These are phyloP conservation scores for Fusarium lyarnte DNA, from an alignment of 2,329 filamentous ascomycete genomes.

Conservation along the genomic window DNA sequence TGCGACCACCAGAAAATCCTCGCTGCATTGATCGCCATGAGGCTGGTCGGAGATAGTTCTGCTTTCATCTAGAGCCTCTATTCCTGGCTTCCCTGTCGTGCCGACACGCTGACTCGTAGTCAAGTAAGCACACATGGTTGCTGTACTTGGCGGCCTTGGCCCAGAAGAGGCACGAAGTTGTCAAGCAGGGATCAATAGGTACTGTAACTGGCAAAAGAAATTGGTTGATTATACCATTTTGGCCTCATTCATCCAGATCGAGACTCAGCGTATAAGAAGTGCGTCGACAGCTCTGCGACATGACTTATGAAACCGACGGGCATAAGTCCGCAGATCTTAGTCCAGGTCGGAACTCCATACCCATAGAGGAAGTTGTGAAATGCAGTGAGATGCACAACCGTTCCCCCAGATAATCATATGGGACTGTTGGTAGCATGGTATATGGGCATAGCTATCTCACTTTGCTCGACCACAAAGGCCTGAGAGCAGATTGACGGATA, in stretches of 20 bases:
- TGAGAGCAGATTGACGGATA: neutral
- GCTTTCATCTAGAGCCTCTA: slow-evolving; percentile 36
- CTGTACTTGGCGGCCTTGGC: neutral
- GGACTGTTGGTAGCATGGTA: neutral
- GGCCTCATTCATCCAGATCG: slow-evolving; percentile 7
- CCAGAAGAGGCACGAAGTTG: slow-evolving; percentile 12
- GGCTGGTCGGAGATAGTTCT: slow-evolving; percentile 35
- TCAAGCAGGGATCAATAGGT: slow-evolving; percentile 13
- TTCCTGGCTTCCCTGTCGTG: slow-evolving; percentile 25
- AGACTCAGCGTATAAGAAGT: slow-evolving; percentile 18
- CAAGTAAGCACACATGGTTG: neutral
- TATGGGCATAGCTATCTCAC: slow-evolving; percentile 2
- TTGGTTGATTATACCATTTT: slow-evolving; percentile 8
- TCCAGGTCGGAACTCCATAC: neutral
- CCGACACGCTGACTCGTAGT: slow-evolving; percentile 38
- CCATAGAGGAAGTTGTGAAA: slow-evolving; percentile 8
- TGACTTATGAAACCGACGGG: neutral
- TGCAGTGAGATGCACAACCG: slow-evolving; percentile 8
- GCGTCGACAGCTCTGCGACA: slow-evolving; percentile 3
- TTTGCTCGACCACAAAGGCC: neutral
- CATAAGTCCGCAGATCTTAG: slow-evolving; percentile 7
- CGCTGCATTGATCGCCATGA: slow-evolving; percentile 37
- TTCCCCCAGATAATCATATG: slow-evolving; percentile 1
- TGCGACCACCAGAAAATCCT: slow-evolving; percentile 23
- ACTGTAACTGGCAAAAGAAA: slow-evolving; percentile 14